Evolutionary conservation across 805 yeast species (phyloP).

Genomic region (Saccharomyces paradoxus): DNA sequence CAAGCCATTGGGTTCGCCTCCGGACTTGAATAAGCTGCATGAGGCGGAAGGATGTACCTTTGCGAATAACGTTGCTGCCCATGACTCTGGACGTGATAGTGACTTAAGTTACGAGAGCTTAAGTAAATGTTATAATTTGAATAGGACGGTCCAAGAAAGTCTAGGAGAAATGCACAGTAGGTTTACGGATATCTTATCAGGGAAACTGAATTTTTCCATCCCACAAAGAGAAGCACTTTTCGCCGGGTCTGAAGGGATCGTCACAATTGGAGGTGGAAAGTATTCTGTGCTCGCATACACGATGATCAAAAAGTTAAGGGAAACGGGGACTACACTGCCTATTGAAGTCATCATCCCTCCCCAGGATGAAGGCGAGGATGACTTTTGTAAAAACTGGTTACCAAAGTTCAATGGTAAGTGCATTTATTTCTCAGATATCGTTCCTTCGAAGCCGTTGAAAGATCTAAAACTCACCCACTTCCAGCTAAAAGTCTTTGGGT

Average conservation of each 20-base stretch:
- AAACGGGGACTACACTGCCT: slow-evolving; percentile 60
- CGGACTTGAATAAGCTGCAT: neutral
- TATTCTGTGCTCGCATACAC: slow-evolving; percentile 56
- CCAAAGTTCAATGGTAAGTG: slow-evolving; percentile 62
- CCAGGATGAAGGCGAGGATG: slow-evolving; percentile 60
- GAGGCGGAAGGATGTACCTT: neutral
- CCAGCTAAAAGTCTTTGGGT: slow-evolving; percentile 65
- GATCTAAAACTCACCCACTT: slow-evolving; percentile 42
- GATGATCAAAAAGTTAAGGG: slow-evolving; percentile 47
- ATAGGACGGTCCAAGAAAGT: neutral
- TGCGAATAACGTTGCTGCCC: slow-evolving; percentile 5
- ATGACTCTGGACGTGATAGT: neutral
- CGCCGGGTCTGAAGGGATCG: slow-evolving; percentile 49
- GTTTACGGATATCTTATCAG: neutral
- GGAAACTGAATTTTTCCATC: neutral
- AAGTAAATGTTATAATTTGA: slow-evolving; percentile 12
- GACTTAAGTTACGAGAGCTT: slow-evolving; percentile 10
- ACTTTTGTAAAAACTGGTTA: slow-evolving; percentile 55
- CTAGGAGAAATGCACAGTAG: neutral
- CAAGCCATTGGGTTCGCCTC: neutral
- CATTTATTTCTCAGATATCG: slow-evolving; percentile 41
- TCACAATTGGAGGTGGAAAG: slow-evolving; percentile 68
- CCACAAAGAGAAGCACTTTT: slow-evolving; percentile 3
- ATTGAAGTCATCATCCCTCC: slow-evolving; percentile 77
- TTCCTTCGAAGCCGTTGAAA: slow-evolving; percentile 40